Base-by-base conservation (phyloP, 306 rosid species). In the Begonia masoniana region DNA sequence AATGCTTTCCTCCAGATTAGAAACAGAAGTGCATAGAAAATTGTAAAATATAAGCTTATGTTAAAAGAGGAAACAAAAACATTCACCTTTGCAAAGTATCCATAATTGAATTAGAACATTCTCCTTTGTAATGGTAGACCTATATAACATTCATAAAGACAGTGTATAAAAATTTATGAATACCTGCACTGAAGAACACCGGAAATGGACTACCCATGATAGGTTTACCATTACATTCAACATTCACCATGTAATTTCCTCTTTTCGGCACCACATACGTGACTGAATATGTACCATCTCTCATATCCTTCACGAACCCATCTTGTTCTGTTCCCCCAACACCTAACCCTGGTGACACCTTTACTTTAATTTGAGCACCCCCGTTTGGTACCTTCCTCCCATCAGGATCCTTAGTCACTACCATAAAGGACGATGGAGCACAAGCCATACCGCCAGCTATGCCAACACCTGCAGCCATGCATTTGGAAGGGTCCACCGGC, bases 111-210 rank as follows among this genome's bases (percentile, higher is more conserved):
- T 5, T 7, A 31, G 39, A 7, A 17, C 19, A 17, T 17, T 17
- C 19, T 0, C 19, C 1, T 31, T 31, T 31, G 39, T n/a, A n/a
- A n/a, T n/a, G n/a, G n/a, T 7, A 31, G 39, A 7, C 39, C 39
- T 31, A 5, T 31, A 31, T 31, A 31, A 31, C 8, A 31, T 21
- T 31, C 7, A 31, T 5, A 31, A 31, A 31, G 39, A 5, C 7
- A 26, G 35, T 31, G 7, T 31, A 59, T 3, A 21, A 49, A 9
- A 11, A 61, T 41, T 31, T 47, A 56, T 10, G 26, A 62, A 52
- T 84, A 92, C 96, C 99, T 83, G 91, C 88, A 83, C 96, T 92
- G 68, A 92, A 92, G 75, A 92, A 92, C 67, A 92, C 99, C 1
- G 99, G 99, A 68, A 92, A 92, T 0, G 96, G 96, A 55, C 96